Evolutionary conservation across 768 basidiomycete genomes (phyloP), one percentile per base, ranked within the genome.

Genomic region (Psilocybe sp.): DNA sequence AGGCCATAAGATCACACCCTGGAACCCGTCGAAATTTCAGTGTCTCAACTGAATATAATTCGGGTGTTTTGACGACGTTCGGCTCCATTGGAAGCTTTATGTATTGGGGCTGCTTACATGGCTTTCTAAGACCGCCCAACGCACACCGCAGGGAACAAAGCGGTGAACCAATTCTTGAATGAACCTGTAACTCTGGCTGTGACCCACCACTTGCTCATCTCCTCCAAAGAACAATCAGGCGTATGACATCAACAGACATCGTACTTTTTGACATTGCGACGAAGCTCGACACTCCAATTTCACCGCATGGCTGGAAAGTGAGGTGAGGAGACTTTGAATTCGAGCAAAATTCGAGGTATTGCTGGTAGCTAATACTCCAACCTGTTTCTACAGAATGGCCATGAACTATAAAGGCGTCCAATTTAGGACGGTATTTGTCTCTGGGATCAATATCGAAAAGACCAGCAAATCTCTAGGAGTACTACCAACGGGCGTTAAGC

Each of bases 281-380:
- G 20, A 44, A 44, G 18, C 38, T 53, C 16, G 37, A 39, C 13
- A 32, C 40, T 19, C 57, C 60, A 23, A 56, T 55, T 14, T 64
- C 62, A 37, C 62, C 62, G 4, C 55, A 61, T 43, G 60, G 60
- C 4, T 66, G 64, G 64, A 61, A 57, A 58, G 62, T 66, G 35
- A 58, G 64, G 64, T 57, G 47, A 40, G 57, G 7, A 4, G 37
- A 28, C 20, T n/a, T 44, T 32, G 15, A 48, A 41, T 23, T 23
- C 15, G 16, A 16, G 14, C 16, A 5, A 10, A 1, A 39, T 46
- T 13, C 6, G 4, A 18, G 19, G 38, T 11, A 8, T n/a, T 40
- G 9, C 23, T 46, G 13, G 13, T 42, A 23, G 44, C n/a, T 37
- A 35, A 46, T 18, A 10, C 14, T 18, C 33, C 18, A 8, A 8